phyloP scores from a whole-genome alignment of 495 filamentous ascomycete species.

The Penicillium longicatenatum region DNA sequence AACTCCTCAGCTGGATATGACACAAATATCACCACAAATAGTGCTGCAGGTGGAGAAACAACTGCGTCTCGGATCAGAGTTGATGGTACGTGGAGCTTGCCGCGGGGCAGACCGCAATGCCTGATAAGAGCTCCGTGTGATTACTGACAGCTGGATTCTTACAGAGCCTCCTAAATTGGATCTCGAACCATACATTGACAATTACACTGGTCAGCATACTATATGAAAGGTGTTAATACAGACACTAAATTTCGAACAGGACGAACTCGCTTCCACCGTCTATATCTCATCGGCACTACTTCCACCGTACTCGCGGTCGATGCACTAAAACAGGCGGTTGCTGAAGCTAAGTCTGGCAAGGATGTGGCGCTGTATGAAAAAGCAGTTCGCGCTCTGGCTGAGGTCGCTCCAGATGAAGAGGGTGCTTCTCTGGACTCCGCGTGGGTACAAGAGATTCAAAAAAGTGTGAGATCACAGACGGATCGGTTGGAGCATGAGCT shows the following conservation, averaged over 20 bases:
- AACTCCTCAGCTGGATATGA: slow-evolving; percentile 5
- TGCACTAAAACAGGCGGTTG: slow-evolving; percentile 74
- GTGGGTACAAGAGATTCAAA: slow-evolving; percentile 68
- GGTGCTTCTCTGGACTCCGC: slow-evolving; percentile 64
- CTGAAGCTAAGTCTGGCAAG: slow-evolving; percentile 74
- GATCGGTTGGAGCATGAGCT: slow-evolving; percentile 79
- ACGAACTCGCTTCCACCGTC: slow-evolving; percentile 73
- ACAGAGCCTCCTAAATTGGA: slow-evolving; percentile 87
- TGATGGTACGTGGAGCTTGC: slow-evolving; percentile 29
- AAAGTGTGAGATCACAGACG: slow-evolving; percentile 64
- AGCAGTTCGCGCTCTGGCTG: slow-evolving; percentile 62
- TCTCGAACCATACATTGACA: slow-evolving; percentile 86
- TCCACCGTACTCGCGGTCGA: slow-evolving; percentile 78
- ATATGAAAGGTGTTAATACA: neutral
- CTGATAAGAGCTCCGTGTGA: slow-evolving; percentile 4
- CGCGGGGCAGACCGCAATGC: slow-evolving; percentile 5
- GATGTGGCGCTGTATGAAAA: slow-evolving; percentile 72
- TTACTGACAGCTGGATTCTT: slow-evolving; percentile 9
- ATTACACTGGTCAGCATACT: slow-evolving; percentile 71
- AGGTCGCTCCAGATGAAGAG: slow-evolving; percentile 65
- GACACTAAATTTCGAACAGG: slow-evolving; percentile 42
- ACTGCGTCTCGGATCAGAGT: slow-evolving; percentile 25
- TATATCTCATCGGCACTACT: slow-evolving; percentile 75
- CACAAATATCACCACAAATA: neutral
- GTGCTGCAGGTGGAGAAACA: neutral